Conservation (phyloP, 2,329 filamentous ascomycete species). For the Colletotrichum lupini region DNA sequence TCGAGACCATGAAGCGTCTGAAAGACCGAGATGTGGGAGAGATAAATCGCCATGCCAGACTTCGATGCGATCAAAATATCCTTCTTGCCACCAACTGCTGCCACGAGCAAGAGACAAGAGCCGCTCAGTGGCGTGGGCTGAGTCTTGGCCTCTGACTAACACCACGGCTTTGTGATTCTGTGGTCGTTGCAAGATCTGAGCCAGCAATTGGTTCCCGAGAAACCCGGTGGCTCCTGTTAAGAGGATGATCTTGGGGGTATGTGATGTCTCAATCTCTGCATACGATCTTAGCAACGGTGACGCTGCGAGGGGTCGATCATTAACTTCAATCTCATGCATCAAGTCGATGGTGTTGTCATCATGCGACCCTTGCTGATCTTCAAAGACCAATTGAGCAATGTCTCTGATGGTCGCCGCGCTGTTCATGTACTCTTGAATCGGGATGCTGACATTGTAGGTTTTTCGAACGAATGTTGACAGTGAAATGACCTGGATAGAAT, state of each 20-base stretch:
- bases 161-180: constrained; percentile 11
- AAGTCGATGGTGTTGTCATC: background rate
- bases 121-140: constrained; percentile 26
- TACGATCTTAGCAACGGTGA: background rate
- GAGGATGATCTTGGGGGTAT: background rate
- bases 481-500: constrained; percentile 30
- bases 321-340: constrained; percentile 10
- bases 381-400: constrained; percentile 8
- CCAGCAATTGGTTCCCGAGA: constrained; percentile 33
- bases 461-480: constrained; percentile 19
- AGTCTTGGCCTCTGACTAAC: constrained; percentile 28
- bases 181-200: constrained; percentile 11
- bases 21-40: constrained; percentile 8
- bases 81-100: constrained; percentile 37
- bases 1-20: constrained; percentile 3
- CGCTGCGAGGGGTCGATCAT: constrained; percentile 4
- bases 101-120: constrained; percentile 24
- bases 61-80: constrained; percentile 3
- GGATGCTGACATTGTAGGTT: constrained; percentile 8
- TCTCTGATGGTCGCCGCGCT: constrained; percentile 18
- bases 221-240: constrained; percentile 36
- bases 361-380: background rate
- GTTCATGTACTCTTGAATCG: constrained; percentile 25
- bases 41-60: constrained; percentile 30
- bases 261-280: no score